Evolutionary conservation across 495 filamentous ascomycete genomes (phyloP).

Genomic region (Xylaria palmicola): DNA sequence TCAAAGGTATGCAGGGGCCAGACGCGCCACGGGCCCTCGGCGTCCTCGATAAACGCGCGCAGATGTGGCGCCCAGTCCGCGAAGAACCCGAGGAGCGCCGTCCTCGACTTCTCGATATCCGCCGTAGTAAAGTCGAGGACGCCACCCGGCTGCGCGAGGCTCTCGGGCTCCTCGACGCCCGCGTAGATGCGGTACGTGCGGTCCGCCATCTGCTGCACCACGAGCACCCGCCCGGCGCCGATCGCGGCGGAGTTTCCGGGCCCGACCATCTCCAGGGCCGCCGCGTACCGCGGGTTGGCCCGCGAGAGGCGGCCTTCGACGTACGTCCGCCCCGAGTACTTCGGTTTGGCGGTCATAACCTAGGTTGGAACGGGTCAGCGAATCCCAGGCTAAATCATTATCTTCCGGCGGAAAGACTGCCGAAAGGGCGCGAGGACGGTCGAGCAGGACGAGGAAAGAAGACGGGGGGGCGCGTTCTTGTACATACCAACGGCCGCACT

Average conservation of each 20-base stretch:
- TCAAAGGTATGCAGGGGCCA: slow-evolving; percentile 32
- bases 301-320: slow-evolving; percentile 26
- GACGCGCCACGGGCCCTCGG: slow-evolving; percentile 25
- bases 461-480: neutral
- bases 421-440: neutral
- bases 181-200: slow-evolving; percentile 31
- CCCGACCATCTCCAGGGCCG: slow-evolving; percentile 16
- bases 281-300: slow-evolving; percentile 26
- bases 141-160: slow-evolving; percentile 16
- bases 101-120: neutral
- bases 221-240: slow-evolving; percentile 20
- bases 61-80: slow-evolving; percentile 26
- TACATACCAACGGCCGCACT: slow-evolving; percentile 29
- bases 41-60: slow-evolving; percentile 26
- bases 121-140: slow-evolving; percentile 13
- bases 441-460: neutral
- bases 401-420: neutral
- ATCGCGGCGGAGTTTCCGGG: slow-evolving; percentile 21
- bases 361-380: neutral
- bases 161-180: slow-evolving; percentile 25
- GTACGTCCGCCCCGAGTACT: slow-evolving; percentile 31
- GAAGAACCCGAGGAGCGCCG: slow-evolving; percentile 18
- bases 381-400: neutral
- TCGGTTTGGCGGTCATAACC: slow-evolving; percentile 28
- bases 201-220: slow-evolving; percentile 30